Percentiles rank a stretch among this genome's conserved stretches.
These are phyloP conservation scores for Spathaspora gorwiae DNA, from an alignment of 805 yeast genomes.

Conservation along the genomic window DNA sequence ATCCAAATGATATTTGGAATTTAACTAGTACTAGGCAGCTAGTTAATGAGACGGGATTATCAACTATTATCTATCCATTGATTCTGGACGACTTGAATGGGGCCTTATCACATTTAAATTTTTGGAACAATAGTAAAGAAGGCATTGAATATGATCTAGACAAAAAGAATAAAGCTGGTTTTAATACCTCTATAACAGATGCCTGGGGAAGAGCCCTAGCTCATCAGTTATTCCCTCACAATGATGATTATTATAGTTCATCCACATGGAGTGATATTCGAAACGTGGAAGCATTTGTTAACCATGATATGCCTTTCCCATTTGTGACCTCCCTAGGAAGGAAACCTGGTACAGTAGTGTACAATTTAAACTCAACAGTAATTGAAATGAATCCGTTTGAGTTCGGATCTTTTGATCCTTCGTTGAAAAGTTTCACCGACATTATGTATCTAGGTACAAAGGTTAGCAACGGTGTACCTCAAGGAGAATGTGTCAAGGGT, in stretches of 20 bases:
- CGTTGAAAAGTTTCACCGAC: constrained; percentile 35
- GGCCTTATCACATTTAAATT: constrained; percentile 25
- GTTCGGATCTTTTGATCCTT: constrained; percentile 38
- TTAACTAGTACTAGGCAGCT: constrained; percentile 24
- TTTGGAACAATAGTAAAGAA: constrained; percentile 25
- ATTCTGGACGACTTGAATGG: constrained; percentile 18
- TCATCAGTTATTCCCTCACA: constrained; percentile 49
- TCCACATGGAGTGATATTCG: constrained; percentile 33
- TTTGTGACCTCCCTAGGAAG: constrained; percentile 33
- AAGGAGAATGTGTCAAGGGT: constrained; percentile 26
- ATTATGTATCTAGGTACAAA: constrained; percentile 32
- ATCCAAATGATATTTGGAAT: constrained; percentile 33
- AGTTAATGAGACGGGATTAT: constrained; percentile 17
- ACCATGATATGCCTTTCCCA: constrained; percentile 41
- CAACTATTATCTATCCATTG: constrained; percentile 17
- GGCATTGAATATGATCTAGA: constrained; percentile 50
- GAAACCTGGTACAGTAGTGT: constrained; percentile 25
- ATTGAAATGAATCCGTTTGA: constrained; percentile 40
- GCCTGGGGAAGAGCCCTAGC: constrained; percentile 67
- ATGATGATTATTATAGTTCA: constrained; percentile 19
- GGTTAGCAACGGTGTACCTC: constrained; percentile 27
- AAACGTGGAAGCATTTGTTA: constrained; percentile 19
- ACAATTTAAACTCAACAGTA: constrained; percentile 33
- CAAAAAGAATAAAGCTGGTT: constrained; percentile 51
- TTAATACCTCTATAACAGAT: constrained; percentile 63